phyloP scores from a whole-genome alignment of 139 green algal genomes.

The Chlorella vulgaris region DNA sequence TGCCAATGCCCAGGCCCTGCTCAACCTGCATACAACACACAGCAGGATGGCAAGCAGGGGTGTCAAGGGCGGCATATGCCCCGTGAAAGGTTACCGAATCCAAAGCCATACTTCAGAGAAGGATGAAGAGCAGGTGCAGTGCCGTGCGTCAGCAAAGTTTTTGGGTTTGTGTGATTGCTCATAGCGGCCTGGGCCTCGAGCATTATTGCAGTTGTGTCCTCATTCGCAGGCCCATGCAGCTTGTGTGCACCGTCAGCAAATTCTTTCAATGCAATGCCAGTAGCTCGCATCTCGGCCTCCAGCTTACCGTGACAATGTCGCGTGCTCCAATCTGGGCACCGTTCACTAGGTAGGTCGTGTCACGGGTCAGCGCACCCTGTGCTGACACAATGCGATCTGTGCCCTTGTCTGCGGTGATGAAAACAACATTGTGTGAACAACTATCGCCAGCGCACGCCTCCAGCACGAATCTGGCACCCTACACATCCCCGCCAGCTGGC shows the following conservation, averaged over 20 bases:
- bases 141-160: slow-evolving; percentile 49
- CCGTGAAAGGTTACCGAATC: too few species aligned
- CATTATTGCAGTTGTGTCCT: slow-evolving; percentile 34
- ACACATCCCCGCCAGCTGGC: background rate
- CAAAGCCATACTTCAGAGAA: too few species aligned
- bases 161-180: slow-evolving; percentile 40
- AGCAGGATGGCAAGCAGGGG: background rate
- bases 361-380: slow-evolving; percentile 72
- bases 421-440: background rate
- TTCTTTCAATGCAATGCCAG: background rate
- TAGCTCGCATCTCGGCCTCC: background rate
- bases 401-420: slow-evolving; percentile 56
- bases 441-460: background rate
- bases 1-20: slow-evolving; percentile 80
- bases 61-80: too few species aligned
- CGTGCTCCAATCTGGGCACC: slow-evolving; percentile 71
- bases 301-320: slow-evolving; percentile 69
- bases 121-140: too few species aligned
- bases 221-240: slow-evolving; percentile 28
- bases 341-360: slow-evolving; percentile 84
- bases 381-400: slow-evolving; percentile 71
- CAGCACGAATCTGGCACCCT: too few species aligned
- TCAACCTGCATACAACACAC: slow-evolving; percentile 68
- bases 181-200: slow-evolving; percentile 32
- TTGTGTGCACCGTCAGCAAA: background rate